A percentile compares a stretch with the other conserved stretches of the same genome.
phyloP scores from a whole-genome alignment of 495 filamentous ascomycete genomes.

The Hypoxylon subgilvum region DNA sequence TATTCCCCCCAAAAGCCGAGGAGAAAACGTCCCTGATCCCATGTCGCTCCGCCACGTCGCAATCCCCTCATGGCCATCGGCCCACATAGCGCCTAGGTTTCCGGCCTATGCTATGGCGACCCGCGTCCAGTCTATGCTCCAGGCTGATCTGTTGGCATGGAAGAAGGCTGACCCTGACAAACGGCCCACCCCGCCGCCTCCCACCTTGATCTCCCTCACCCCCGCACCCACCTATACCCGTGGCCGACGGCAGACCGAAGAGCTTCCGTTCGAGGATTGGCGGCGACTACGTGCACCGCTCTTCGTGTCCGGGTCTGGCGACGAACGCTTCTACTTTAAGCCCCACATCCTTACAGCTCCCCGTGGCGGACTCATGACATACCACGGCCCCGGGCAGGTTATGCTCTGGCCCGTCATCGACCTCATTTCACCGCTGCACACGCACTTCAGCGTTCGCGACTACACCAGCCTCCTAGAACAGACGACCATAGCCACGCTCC shows the following conservation, averaged over 20 bases:
- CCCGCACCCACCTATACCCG: slow-evolving; percentile 87
- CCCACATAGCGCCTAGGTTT: slow-evolving; percentile 46
- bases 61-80: slow-evolving; percentile 58
- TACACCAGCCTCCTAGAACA: slow-evolving; percentile 80
- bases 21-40: slow-evolving; percentile 1
- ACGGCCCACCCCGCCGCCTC: slow-evolving; percentile 49
- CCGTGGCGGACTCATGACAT: slow-evolving; percentile 90
- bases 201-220: slow-evolving; percentile 82
- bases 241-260: slow-evolving; percentile 77
- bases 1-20: not conserved
- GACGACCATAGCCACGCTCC: slow-evolving; percentile 69
- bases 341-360: slow-evolving; percentile 73
- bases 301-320: slow-evolving; percentile 45
- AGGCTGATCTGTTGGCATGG: slow-evolving; percentile 51
- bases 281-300: slow-evolving; percentile 49
- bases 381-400: slow-evolving; percentile 92
- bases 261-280: slow-evolving; percentile 53
- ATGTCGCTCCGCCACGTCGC: slow-evolving; percentile 70
- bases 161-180: slow-evolving; percentile 43
- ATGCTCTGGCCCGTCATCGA: slow-evolving; percentile 89
- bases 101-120: slow-evolving; percentile 50
- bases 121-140: slow-evolving; percentile 50
- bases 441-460: slow-evolving; percentile 58
- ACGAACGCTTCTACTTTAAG: slow-evolving; percentile 35
- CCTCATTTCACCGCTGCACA: slow-evolving; percentile 53